Evolutionary conservation across 31 red algal genomes (phyloP), one percentile per base, ranked within the genome.

Genomic region (Bonnemaisonia californica): DNA sequence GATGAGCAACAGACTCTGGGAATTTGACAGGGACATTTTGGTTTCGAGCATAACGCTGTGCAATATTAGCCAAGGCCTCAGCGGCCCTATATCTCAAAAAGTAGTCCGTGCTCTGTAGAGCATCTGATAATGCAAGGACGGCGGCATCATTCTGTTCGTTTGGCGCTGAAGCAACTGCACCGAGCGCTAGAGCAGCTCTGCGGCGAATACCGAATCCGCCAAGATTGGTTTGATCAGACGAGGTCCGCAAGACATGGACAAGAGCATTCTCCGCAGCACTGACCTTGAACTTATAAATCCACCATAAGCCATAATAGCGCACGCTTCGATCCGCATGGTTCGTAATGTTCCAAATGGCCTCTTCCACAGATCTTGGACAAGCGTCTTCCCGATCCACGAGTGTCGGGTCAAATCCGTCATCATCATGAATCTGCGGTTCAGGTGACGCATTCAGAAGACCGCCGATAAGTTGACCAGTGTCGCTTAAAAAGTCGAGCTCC

Each of bases 241-340:
- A 84, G 5, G 86, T 87, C 26, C 63, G 39, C 57, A 99, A 77
- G 36, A 96, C 90, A 19, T 79, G 65, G 11, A 93, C 72, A n/a
- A 99, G 85, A 13, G 97, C 90, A 18, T 54, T n/a, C 65, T 85
- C 85, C 16, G 97, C 97, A 18, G 66, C 54, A 5, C 30, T 54
- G 2, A 99, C 93, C 61, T 91, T 90, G 55, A 96, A 96, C 57
- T 93, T 89, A 39, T 91, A 96, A 18, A 99, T 74, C 97, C 97
- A 99, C 97, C 97, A 99, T n/a, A 96, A 39, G 32, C 86, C 93
- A 62, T 96, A 99, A 55, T 99, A 99, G 33, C 93, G 76, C 57
- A 85, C 74, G 48, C 73, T 82, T 33, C 47, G 71, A 80, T 94
- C 91, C 32, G 62, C 62, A 68, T 93, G 68, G 45, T 75, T 69